Conservation (phyloP, 148 eudicot genomes). For the Oxyria digyna region DNA sequence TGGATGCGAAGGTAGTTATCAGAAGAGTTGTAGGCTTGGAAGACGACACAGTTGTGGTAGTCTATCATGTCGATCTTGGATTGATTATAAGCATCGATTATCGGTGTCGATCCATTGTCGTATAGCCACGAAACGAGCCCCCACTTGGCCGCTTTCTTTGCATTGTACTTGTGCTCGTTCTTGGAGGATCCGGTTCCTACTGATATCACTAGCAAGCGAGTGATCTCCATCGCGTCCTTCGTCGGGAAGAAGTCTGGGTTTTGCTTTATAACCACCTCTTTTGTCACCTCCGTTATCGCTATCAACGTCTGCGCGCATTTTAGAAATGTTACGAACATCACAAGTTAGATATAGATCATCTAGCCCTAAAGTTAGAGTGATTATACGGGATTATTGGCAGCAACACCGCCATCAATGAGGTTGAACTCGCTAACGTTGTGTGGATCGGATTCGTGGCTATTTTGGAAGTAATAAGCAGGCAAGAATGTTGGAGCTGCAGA, state of each 20-base stretch:
- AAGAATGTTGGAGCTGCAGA: conserved; percentile 31
- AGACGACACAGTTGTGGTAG: conserved; percentile 26
- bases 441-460: conserved; percentile 13
- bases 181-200: conserved; percentile 36
- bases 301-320: conserved; percentile 15
- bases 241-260: conserved; percentile 24
- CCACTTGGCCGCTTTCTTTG: conserved; percentile 38
- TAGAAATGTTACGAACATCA: neutral
- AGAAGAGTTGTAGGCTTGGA: conserved; percentile 30
- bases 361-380: too few relatives aligned
- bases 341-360: too few relatives aligned
- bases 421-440: conserved; percentile 14
- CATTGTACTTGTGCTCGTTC: conserved; percentile 22
- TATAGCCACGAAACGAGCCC: conserved; percentile 38
- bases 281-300: conserved; percentile 15
- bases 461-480: conserved; percentile 24
- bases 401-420: conserved; percentile 38
- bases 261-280: conserved; percentile 15
- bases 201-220: conserved; percentile 32
- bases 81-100: conserved; percentile 24
- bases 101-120: conserved; percentile 23
- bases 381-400: conserved; percentile 15
- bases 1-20: conserved; percentile 46
- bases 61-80: conserved; percentile 34
- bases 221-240: conserved; percentile 18